A percentile compares a stretch with the other conserved stretches of the same genome.
phyloP scores from a whole-genome alignment of 1,139 yeast genomes.

The Pichia sp. region DNA sequence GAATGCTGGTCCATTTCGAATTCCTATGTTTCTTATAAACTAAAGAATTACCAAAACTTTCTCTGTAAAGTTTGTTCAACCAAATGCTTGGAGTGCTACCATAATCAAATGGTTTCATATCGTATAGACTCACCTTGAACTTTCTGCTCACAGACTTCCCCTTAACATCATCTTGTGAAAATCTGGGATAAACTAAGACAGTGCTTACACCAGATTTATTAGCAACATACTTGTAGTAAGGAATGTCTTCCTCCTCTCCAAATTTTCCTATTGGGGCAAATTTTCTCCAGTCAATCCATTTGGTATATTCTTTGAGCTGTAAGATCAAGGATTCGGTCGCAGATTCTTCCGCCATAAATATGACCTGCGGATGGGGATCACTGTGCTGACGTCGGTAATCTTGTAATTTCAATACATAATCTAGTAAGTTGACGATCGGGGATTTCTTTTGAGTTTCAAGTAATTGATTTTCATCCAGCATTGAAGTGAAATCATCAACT shows the following conservation, averaged over 20 bases:
- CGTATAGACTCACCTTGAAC: conserved; percentile 21
- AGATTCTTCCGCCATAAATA: conserved; percentile 25
- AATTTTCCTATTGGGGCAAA: conserved; percentile 29
- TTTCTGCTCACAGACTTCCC: conserved; percentile 5
- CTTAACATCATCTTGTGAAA: not conserved
- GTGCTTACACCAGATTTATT: conserved; percentile 25
- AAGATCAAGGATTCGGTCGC: conserved; percentile 21
- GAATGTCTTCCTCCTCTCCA: conserved; percentile 22
- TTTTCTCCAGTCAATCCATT: conserved; percentile 32
- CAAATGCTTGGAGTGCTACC: conserved; percentile 21
- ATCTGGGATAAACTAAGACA: conserved; percentile 23
- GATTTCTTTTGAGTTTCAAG: conserved; percentile 19
- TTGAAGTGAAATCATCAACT: conserved; percentile 32
- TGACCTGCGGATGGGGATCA: conserved; percentile 30
- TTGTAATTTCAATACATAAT: conserved; percentile 30
- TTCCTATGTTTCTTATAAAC: conserved; percentile 25
- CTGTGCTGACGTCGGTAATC: conserved; percentile 29
- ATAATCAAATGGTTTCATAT: conserved; percentile 26
- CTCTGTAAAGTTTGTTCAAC: conserved; percentile 23
- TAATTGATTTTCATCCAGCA: conserved; percentile 23
- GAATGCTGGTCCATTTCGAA: conserved; percentile 20
- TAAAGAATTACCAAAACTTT: conserved; percentile 22
- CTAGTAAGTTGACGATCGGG: conserved; percentile 28
- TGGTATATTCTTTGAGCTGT: conserved; percentile 24
- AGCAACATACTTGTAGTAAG: conserved; percentile 22